Conservation (phyloP, 2,329 filamentous ascomycete species). For the Fusarium nematophilum region DNA sequence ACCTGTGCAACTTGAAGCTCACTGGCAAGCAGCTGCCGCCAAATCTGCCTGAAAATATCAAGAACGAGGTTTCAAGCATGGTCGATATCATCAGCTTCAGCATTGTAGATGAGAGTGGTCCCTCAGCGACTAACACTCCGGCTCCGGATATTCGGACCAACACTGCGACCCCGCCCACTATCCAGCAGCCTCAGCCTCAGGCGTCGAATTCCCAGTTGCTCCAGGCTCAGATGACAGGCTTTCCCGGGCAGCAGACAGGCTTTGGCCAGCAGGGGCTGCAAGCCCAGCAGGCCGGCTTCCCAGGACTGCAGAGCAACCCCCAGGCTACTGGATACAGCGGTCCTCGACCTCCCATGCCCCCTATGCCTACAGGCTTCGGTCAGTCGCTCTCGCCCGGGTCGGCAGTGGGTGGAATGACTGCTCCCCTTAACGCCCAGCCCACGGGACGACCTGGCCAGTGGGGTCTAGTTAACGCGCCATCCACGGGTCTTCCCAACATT, state of each 20-base stretch:
- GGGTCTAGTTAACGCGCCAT: slow-evolving; percentile 96
- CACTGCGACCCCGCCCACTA: slow-evolving; percentile 62
- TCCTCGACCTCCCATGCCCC: slow-evolving; percentile 90
- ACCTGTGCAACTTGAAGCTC: slow-evolving; percentile 93
- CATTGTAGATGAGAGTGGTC: slow-evolving; percentile 76
- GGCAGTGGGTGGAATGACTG: slow-evolving; percentile 71
- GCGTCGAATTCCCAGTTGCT: slow-evolving; percentile 75
- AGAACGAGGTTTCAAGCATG: slow-evolving; percentile 99
- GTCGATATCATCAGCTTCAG: slow-evolving; percentile 99
- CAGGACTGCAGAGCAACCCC: slow-evolving; percentile 71
- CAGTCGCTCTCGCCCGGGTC: slow-evolving; percentile 62
- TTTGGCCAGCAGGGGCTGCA: slow-evolving; percentile 73
- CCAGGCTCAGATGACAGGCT: slow-evolving; percentile 76
- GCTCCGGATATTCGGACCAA: slow-evolving; percentile 67
- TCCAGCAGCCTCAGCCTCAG: slow-evolving; percentile 80
- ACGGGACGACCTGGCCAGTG: slow-evolving; percentile 94
- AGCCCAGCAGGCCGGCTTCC: slow-evolving; percentile 76
- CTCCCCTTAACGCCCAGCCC: slow-evolving; percentile 87
- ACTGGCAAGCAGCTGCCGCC: slow-evolving; percentile 85
- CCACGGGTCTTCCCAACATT: slow-evolving; percentile 91
- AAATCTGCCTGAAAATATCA: slow-evolving; percentile 82
- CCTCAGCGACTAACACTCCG: slow-evolving; percentile 69
- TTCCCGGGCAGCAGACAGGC: slow-evolving; percentile 67
- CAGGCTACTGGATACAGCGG: slow-evolving; percentile 85
- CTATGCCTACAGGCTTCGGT: slow-evolving; percentile 72